These are phyloP conservation scores for Persicaria maculosa DNA, from an alignment of 148 eudicot genomes.

Conservation along the genomic window DNA sequence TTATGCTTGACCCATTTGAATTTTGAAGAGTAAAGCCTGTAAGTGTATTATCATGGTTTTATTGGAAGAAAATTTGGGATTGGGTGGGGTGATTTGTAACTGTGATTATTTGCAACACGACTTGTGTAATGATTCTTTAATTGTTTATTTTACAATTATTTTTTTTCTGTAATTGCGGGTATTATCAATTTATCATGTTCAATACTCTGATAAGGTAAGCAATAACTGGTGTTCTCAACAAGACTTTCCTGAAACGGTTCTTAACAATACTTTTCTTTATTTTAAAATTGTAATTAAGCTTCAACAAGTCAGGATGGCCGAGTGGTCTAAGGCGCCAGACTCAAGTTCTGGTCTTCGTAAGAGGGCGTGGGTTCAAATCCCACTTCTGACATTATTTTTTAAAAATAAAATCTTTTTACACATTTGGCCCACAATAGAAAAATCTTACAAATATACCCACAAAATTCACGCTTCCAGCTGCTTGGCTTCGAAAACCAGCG, in stretches of 20 bases:
- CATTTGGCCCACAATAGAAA: background rate
- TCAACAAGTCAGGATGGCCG: conserved; percentile 14
- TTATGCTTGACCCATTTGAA: background rate
- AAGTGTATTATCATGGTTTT: background rate
- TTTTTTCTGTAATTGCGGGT: background rate
- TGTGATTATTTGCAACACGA: conserved; percentile 4
- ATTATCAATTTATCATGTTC: background rate
- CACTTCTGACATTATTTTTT: conserved; percentile 13
- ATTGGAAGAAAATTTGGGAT: background rate
- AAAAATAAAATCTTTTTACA: too few relatives aligned
- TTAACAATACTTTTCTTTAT: too few relatives aligned
- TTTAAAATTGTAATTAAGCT: too few relatives aligned
- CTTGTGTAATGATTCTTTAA: background rate
- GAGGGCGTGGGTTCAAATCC: conserved; percentile 18
- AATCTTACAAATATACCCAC: background rate
- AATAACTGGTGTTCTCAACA: too few relatives aligned
- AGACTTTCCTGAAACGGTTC: too few relatives aligned
- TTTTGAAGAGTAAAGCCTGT: background rate
- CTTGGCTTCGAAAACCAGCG: background rate
- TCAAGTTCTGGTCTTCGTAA: conserved; percentile 16
- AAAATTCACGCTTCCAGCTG: conserved; percentile 1
- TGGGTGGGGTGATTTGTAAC: background rate
- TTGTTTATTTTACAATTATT: background rate
- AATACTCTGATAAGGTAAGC: background rate
- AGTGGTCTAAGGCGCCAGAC: conserved; percentile 18